Conservation (phyloP, 495 filamentous ascomycete species). For the Penicillium steckii region DNA sequence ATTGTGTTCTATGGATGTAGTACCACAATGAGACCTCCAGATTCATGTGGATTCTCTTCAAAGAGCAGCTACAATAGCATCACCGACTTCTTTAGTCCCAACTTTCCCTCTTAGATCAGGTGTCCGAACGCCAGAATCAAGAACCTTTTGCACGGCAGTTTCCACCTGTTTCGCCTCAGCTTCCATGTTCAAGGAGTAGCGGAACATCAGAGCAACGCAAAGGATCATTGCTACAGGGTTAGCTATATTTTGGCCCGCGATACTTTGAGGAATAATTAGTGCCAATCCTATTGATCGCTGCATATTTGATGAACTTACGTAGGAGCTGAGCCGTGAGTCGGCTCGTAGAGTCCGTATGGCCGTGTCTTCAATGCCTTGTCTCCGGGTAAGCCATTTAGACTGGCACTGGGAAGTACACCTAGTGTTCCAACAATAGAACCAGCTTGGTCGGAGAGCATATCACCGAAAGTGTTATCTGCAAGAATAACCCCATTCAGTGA, state of each 20-base stretch:
- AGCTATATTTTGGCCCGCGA: constrained; percentile 38
- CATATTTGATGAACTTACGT: constrained; percentile 24
- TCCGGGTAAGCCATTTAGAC: constrained; percentile 46
- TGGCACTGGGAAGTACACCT: constrained; percentile 50
- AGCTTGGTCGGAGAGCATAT: constrained; percentile 52
- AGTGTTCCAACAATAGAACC: constrained; percentile 48
- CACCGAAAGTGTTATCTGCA: constrained; percentile 52
- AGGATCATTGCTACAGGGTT: constrained; percentile 82
- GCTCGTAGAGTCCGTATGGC: constrained; percentile 42
- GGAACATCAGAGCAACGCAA: constrained; percentile 88
- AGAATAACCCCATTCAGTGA: constrained; percentile 49
- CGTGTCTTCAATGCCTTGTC: constrained; percentile 29
- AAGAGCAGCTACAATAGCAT: constrained; percentile 74
- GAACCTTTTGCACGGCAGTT: constrained; percentile 71
- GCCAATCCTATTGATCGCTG: background rate
- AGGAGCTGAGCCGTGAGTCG: constrained; percentile 43
- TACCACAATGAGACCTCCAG: no score
- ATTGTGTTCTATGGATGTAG: no score
- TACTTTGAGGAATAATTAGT: constrained; percentile 14
- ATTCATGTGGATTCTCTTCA: constrained; percentile 25
- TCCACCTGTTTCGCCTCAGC: constrained; percentile 72
- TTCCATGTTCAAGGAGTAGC: constrained; percentile 79
- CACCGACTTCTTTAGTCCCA: constrained; percentile 75
- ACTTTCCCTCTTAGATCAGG: constrained; percentile 75
- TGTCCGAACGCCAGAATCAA: constrained; percentile 74